phyloP scores from a whole-genome alignment of 345 rosid genomes.

The Turritis glabra region DNA sequence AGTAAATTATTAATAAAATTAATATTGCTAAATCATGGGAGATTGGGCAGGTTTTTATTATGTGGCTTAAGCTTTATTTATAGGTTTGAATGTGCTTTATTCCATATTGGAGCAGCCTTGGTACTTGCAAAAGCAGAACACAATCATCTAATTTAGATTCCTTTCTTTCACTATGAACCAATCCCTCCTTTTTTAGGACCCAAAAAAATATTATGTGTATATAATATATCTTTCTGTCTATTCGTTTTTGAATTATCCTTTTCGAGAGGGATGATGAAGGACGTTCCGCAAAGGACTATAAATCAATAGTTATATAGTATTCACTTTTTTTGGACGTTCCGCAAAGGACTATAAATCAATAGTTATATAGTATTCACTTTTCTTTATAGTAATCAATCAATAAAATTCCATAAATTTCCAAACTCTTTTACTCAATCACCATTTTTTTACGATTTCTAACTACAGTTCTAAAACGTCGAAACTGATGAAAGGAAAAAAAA shows the following conservation, averaged over 20 bases:
- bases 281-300: neutral
- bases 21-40: constrained; percentile 16
- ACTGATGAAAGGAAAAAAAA: neutral
- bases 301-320: neutral
- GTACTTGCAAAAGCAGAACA: constrained; percentile 63
- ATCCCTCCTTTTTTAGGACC: constrained; percentile 29
- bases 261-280: neutral
- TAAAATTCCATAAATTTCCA: neutral
- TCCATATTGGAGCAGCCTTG: constrained; percentile 63
- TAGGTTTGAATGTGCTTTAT: constrained; percentile 66
- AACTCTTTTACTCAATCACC: neutral
- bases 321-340: neutral
- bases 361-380: neutral
- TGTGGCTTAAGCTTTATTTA: constrained; percentile 44
- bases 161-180: constrained; percentile 61
- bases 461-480: constrained; percentile 3
- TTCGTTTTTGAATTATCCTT: constrained; percentile 15
- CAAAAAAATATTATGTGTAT: neutral
- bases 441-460: neutral
- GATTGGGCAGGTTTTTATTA: constrained; percentile 11
- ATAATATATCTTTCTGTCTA: constrained; percentile 3
- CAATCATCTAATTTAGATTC: constrained; percentile 53
- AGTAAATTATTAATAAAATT: neutral
- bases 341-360: neutral
- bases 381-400: neutral